phyloP scores from a whole-genome alignment of 192 early-diverging fungal species.

The Linnemannia exigua region DNA sequence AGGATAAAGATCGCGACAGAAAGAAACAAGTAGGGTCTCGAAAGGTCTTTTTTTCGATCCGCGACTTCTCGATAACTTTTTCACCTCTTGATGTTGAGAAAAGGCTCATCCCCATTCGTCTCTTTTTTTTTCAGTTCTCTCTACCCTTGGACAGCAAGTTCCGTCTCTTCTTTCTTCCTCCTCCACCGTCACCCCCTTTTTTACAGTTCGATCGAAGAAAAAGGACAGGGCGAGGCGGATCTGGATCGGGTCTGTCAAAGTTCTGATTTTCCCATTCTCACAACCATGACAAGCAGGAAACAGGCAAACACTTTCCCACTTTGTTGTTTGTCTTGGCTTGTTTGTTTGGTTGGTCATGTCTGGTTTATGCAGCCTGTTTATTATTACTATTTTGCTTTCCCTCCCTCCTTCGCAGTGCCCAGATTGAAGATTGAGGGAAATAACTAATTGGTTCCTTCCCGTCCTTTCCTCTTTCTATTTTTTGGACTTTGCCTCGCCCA shows the following conservation, averaged over 20 bases:
- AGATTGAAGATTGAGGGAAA: not conserved
- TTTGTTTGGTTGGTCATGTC: too few species aligned
- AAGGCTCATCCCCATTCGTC: too few species aligned
- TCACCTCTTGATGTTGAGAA: too few species aligned
- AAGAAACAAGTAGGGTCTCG: not conserved
- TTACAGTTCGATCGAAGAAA: not conserved
- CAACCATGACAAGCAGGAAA: too few species aligned
- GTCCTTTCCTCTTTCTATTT: not conserved
- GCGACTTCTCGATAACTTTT: not conserved
- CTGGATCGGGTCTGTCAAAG: not conserved
- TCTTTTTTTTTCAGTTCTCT: not conserved
- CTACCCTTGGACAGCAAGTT: too few species aligned
- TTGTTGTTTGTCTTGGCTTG: not conserved
- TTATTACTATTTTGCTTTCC: not conserved
- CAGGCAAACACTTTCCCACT: not conserved
- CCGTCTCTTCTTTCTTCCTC: too few species aligned
- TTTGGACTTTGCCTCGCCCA: not conserved
- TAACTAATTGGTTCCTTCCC: not conserved
- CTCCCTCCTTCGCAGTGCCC: not conserved
- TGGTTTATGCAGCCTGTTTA: not conserved
- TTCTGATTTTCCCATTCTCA: not conserved
- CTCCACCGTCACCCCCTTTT: not conserved
- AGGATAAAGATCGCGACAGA: not conserved
- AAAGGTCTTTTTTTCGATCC: not conserved
- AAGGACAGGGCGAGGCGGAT: not conserved